Conservation (phyloP, 306 rosid genomes). For the Fragaria ananassa region DNA sequence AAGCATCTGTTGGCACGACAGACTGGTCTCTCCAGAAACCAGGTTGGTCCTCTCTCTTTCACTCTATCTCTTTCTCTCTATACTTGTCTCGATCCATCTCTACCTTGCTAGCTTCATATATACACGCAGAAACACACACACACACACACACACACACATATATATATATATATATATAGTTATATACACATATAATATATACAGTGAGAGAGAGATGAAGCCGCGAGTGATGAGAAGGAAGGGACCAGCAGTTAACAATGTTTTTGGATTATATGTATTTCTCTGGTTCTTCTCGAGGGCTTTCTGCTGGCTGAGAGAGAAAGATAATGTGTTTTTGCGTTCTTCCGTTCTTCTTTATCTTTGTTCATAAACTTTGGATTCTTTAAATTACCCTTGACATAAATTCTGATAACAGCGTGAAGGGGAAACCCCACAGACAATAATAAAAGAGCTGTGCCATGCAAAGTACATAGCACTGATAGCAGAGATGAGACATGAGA, state of each 20-base stretch:
- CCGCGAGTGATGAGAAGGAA: slow-evolving; percentile 5
- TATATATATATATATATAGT: background rate
- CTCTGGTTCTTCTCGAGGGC: slow-evolving; percentile 5
- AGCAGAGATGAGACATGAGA: slow-evolving; percentile 35
- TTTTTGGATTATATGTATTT: slow-evolving; percentile 30
- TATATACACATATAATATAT: background rate
- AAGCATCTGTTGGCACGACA: slow-evolving; percentile 88
- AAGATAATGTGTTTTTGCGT: slow-evolving; percentile 34
- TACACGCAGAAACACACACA: background rate
- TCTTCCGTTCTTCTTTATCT: background rate
- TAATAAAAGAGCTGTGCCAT: slow-evolving; percentile 25
- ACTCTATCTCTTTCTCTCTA: background rate
- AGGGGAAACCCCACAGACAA: slow-evolving; percentile 26
- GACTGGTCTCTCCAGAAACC: slow-evolving; percentile 91
- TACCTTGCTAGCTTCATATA: background rate
- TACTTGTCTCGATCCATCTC: slow-evolving; percentile 2
- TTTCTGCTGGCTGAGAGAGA: slow-evolving; percentile 27
- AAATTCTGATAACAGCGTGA: slow-evolving; percentile 38
- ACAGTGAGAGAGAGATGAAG: too few species aligned
- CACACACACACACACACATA: background rate
- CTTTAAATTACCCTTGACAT: slow-evolving; percentile 33
- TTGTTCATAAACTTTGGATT: slow-evolving; percentile 24
- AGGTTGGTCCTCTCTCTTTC: slow-evolving; percentile 46
- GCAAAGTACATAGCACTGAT: slow-evolving; percentile 39
- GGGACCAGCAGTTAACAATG: slow-evolving; percentile 54